Evolutionary conservation across 2,329 filamentous ascomycete genomes (phyloP).

Genomic region (Exophiala calicioides): DNA sequence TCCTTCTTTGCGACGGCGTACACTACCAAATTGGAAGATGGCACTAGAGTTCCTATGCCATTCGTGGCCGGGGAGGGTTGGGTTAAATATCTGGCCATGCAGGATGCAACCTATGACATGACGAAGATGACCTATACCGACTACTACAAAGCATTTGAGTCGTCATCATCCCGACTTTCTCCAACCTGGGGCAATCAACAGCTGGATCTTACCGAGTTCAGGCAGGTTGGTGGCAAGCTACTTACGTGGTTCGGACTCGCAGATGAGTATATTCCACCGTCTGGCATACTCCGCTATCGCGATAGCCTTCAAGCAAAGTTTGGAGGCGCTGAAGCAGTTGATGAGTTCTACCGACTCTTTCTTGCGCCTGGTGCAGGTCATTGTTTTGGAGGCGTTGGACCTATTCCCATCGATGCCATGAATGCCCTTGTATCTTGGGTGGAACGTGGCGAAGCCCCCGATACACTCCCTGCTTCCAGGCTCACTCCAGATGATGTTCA

Average conservation of each 20-base stretch:
- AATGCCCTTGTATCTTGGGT: slow-evolving; percentile 6
- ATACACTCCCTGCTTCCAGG: background rate
- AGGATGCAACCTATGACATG: slow-evolving; percentile 36
- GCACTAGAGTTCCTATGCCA: slow-evolving; percentile 2
- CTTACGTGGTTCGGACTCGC: slow-evolving; percentile 47
- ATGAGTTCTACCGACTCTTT: slow-evolving; percentile 21
- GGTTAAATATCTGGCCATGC: slow-evolving; percentile 38
- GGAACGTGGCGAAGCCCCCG: background rate
- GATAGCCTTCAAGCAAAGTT: slow-evolving; percentile 9
- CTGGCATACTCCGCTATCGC: slow-evolving; percentile 43
- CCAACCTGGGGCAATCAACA: slow-evolving; percentile 38
- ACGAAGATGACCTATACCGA: slow-evolving; percentile 36
- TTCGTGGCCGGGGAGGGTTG: slow-evolving; percentile 29
- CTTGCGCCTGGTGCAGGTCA: slow-evolving; percentile 20
- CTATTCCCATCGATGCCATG: slow-evolving; percentile 11
- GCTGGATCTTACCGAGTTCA: slow-evolving; percentile 42
- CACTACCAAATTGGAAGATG: slow-evolving; percentile 1
- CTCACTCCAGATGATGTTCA: background rate
- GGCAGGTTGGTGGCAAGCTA: slow-evolving; percentile 42
- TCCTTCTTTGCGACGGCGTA: slow-evolving; percentile 6
- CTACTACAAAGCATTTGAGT: slow-evolving; percentile 32
- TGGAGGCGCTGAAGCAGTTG: slow-evolving; percentile 9
- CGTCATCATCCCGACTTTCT: slow-evolving; percentile 35
- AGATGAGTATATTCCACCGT: slow-evolving; percentile 42
- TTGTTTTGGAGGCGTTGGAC: slow-evolving; percentile 16